A percentile compares a stretch with the other conserved stretches of the same genome.
phyloP scores from a whole-genome alignment of 495 filamentous ascomycete genomes.

The Hypomontagnella submonticulosa region DNA sequence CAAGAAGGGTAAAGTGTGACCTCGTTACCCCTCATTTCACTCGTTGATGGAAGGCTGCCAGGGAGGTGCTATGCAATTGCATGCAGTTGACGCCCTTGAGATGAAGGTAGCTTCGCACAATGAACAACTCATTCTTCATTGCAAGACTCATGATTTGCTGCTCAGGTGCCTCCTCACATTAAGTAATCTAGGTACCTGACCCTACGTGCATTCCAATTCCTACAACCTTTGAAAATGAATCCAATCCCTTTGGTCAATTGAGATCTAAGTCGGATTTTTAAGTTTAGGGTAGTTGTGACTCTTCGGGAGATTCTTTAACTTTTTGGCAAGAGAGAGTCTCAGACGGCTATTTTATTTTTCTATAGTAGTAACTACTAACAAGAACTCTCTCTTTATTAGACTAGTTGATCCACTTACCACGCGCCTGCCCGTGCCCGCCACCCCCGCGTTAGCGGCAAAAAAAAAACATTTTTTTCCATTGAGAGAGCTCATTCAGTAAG shows the following conservation, averaged over 20 bases:
- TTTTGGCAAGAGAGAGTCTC: slow-evolving; percentile 1
- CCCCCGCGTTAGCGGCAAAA: slow-evolving; percentile 42
- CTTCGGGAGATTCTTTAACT: not conserved
- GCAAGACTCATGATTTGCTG: slow-evolving; percentile 22
- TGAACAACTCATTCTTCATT: slow-evolving; percentile 44
- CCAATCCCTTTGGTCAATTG: slow-evolving; percentile 46
- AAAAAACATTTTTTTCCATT: slow-evolving; percentile 33
- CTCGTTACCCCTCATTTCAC: slow-evolving; percentile 44
- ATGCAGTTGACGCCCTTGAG: slow-evolving; percentile 32
- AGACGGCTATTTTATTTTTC: slow-evolving; percentile 1
- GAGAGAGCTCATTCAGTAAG: slow-evolving; percentile 5
- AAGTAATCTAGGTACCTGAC: slow-evolving; percentile 44
- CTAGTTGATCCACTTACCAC: slow-evolving; percentile 30
- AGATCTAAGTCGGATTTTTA: slow-evolving; percentile 1
- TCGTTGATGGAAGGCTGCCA: slow-evolving; percentile 30
- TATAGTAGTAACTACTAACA: slow-evolving; percentile 1
- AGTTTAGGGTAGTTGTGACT: slow-evolving; percentile 13
- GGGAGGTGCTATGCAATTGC: slow-evolving; percentile 26
- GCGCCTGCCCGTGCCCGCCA: slow-evolving; percentile 25
- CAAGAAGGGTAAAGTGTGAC: slow-evolving; percentile 38
- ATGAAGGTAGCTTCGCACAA: slow-evolving; percentile 29
- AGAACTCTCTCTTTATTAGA: slow-evolving; percentile 13
- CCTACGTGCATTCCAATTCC: slow-evolving; percentile 42
- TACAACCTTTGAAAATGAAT: slow-evolving; percentile 34
- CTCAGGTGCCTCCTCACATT: slow-evolving; percentile 12